A percentile compares a stretch with the other conserved stretches of the same genome.
phyloP scores from a whole-genome alignment of 495 filamentous ascomycete species.

The Trichoderma gamsii region DNA sequence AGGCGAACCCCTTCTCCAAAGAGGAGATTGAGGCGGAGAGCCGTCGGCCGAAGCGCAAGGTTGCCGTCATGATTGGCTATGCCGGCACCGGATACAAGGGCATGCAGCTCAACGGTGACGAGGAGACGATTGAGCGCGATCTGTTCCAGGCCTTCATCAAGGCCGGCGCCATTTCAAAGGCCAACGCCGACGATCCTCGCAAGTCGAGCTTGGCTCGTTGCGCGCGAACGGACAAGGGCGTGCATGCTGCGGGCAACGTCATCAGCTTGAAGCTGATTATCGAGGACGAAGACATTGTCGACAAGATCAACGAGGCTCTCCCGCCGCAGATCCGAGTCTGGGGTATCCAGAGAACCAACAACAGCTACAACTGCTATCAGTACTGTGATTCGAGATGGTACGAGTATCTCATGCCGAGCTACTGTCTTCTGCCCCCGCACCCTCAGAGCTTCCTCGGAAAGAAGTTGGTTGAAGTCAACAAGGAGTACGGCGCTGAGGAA shows the following conservation, averaged over 20 bases:
- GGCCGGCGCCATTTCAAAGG: conserved; percentile 89
- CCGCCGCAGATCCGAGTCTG: conserved; percentile 87
- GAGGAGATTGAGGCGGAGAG: conserved; percentile 82
- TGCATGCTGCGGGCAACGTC: conserved; percentile 94
- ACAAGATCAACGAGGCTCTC: conserved; percentile 83
- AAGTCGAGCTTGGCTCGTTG: conserved; percentile 93
- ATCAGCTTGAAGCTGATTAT: conserved; percentile 94
- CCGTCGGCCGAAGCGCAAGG: conserved; percentile 87
- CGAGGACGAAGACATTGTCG: conserved; percentile 77
- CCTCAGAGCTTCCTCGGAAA: conserved; percentile 77
- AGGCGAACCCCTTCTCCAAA: conserved; percentile 26
- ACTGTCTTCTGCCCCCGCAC: conserved; percentile 86
- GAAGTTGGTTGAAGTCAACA: conserved; percentile 64
- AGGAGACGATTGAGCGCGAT: conserved; percentile 96
- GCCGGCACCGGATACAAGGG: conserved; percentile 96
- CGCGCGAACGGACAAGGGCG: conserved; percentile 94
- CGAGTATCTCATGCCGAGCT: conserved; percentile 90
- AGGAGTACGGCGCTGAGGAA: conserved; percentile 63
- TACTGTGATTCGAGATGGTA: conserved; percentile 90
- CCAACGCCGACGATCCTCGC: conserved; percentile 91
- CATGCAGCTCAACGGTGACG: conserved; percentile 73
- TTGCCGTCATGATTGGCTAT: conserved; percentile 90
- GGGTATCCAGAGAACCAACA: conserved; percentile 79
- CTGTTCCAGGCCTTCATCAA: conserved; percentile 84
- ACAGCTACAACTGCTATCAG: conserved; percentile 85